Evolutionary conservation across 805 yeast species (phyloP).

Genomic region (Crinitomyces ghanaensis): DNA sequence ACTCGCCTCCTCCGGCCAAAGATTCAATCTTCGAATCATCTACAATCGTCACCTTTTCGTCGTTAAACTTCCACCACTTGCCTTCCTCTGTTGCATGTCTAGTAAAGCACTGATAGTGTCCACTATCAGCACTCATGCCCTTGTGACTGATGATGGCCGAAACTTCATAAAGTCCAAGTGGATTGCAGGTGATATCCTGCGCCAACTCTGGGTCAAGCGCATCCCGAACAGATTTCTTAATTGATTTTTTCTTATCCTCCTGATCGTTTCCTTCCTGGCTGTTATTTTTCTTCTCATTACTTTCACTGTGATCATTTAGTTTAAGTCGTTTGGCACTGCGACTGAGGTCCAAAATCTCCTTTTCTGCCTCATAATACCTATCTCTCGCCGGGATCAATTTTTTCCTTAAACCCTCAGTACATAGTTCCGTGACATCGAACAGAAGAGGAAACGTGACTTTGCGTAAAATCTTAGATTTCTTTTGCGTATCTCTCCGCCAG

Average conservation of each 20-base stretch:
- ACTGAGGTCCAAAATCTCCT: slow-evolving; percentile 57
- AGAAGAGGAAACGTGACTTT: slow-evolving; percentile 85
- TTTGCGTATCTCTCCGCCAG: slow-evolving; percentile 87
- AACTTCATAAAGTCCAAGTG: slow-evolving; percentile 78
- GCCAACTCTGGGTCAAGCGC: slow-evolving; percentile 33
- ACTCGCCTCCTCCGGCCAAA: slow-evolving; percentile 93
- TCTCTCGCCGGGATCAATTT: slow-evolving; percentile 67
- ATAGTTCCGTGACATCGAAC: slow-evolving; percentile 73
- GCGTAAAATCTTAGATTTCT: slow-evolving; percentile 87
- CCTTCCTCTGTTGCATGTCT: slow-evolving; percentile 53
- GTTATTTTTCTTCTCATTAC: slow-evolving; percentile 32
- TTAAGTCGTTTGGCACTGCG: slow-evolving; percentile 62
- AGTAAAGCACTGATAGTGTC: slow-evolving; percentile 89
- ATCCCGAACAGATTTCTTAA: slow-evolving; percentile 19
- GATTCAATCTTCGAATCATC: slow-evolving; percentile 70
- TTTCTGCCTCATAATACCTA: slow-evolving; percentile 61
- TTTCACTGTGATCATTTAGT: slow-evolving; percentile 22
- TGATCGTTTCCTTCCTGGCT: slow-evolving; percentile 15
- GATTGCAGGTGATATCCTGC: slow-evolving; percentile 53
- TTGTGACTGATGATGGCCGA: slow-evolving; percentile 80
- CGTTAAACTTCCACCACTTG: slow-evolving; percentile 91
- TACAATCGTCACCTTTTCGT: slow-evolving; percentile 74
- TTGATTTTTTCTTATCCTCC: slow-evolving; percentile 17
- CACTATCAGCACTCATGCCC: slow-evolving; percentile 94
- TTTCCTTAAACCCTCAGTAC: slow-evolving; percentile 63